Evolutionary conservation across 164 flowering plant species (phyloP).

Genomic region (Aristolochia californica): DNA sequence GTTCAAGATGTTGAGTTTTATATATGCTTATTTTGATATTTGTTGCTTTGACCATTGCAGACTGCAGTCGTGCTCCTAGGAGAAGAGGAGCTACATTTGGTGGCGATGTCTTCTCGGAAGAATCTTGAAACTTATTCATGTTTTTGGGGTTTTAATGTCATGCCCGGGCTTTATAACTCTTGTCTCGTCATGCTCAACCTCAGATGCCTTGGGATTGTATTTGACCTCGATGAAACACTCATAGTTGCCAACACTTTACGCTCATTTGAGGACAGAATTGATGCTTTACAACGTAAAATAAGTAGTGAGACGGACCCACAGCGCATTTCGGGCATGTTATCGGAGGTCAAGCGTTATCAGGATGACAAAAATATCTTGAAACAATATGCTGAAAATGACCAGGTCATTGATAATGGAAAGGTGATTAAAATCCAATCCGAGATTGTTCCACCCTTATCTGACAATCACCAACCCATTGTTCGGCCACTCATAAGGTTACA

Average conservation of each 20-base stretch:
- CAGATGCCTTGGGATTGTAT: constrained; percentile 96
- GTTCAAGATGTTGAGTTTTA: not conserved
- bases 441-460: constrained; percentile 84
- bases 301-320: constrained; percentile 69
- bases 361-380: constrained; percentile 79
- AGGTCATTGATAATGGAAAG: constrained; percentile 82
- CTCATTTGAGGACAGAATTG: constrained; percentile 97
- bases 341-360: constrained; percentile 87
- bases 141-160: constrained; percentile 89
- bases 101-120: constrained; percentile 76
- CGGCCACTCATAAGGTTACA: constrained; percentile 86
- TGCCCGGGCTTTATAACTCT: constrained; percentile 60
- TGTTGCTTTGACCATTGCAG: constrained; percentile 29
- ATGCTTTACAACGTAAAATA: constrained; percentile 74
- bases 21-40: not conserved
- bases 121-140: constrained; percentile 39
- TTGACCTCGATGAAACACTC: constrained; percentile 98
- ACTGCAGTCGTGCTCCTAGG: constrained; percentile 77
- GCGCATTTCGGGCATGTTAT: constrained; percentile 67
- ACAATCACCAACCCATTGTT: constrained; percentile 61
- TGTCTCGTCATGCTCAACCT: constrained; percentile 92
- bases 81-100: constrained; percentile 86
- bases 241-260: constrained; percentile 98
- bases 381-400: constrained; percentile 90
- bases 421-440: constrained; percentile 67